Percentiles rank a stretch among this genome's conserved stretches.
phyloP scores from a whole-genome alignment of 805 yeast genomes.

The Wickerhamomyces canadensis region DNA sequence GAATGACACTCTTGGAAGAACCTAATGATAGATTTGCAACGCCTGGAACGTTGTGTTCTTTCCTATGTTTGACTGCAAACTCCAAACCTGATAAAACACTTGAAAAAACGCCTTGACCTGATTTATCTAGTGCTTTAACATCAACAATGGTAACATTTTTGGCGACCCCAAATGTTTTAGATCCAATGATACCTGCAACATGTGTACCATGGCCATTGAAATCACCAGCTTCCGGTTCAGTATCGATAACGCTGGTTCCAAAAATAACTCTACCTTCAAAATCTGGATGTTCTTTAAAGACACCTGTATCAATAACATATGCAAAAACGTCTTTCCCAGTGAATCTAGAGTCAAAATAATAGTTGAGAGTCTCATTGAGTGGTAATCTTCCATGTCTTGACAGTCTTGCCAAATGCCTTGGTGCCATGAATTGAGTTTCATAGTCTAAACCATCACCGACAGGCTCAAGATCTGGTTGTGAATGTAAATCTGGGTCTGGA shows the following conservation, averaged over 20 bases:
- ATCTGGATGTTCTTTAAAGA: slow-evolving; percentile 53
- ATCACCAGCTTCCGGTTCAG: slow-evolving; percentile 51
- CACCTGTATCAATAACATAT: slow-evolving; percentile 83
- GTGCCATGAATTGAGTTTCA: slow-evolving; percentile 40
- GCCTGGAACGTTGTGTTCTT: slow-evolving; percentile 34
- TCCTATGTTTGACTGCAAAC: slow-evolving; percentile 57
- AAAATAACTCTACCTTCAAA: slow-evolving; percentile 53
- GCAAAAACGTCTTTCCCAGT: slow-evolving; percentile 62
- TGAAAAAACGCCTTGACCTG: slow-evolving; percentile 68
- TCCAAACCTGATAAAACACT: slow-evolving; percentile 63
- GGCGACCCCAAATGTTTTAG: slow-evolving; percentile 77
- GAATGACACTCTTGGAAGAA: slow-evolving; percentile 56
- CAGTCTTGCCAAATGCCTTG: slow-evolving; percentile 62
- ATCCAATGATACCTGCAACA: slow-evolving; percentile 85
- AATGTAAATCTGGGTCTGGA: too few relatives aligned
- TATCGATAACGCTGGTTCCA: slow-evolving; percentile 60
- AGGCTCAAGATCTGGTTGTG: too few relatives aligned
- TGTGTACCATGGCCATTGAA: slow-evolving; percentile 89
- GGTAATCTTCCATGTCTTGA: slow-evolving; percentile 43
- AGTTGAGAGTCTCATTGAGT: slow-evolving; percentile 29
- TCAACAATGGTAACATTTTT: slow-evolving; percentile 61
- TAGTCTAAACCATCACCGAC: slow-evolving; percentile 7
- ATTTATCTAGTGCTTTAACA: slow-evolving; percentile 63
- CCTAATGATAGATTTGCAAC: slow-evolving; percentile 83
- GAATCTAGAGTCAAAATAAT: slow-evolving; percentile 39